Base-by-base conservation (phyloP, 2,329 filamentous ascomycete species). In the Botryotinia convoluta region DNA sequence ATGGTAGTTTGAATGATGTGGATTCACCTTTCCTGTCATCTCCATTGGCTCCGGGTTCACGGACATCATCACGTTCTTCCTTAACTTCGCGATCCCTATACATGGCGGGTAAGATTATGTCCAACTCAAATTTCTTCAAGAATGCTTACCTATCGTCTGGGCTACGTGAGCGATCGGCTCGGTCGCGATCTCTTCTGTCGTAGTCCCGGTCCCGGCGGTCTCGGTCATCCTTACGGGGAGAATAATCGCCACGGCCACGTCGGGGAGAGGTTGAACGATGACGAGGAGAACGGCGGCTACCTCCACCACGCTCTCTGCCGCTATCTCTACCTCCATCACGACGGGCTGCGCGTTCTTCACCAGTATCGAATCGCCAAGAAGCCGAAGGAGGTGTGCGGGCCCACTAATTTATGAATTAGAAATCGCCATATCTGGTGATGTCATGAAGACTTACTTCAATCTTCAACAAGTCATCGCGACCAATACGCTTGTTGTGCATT, bases 401-500 rank as follows among this genome's bases (percentile, higher is more conserved):
- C 96, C 96, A 99, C 96, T 99, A 77, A 63, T 59, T 26, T 62
- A 37, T n/a, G 39, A n/a, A 22, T 75, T 65, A 75, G 73, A 48
- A 63, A n/a, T 48, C 18, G 35, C 32, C 45, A 20, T 26, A n/a
- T 39, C 39, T 35, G 44, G 48, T 45, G 35, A 63, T 68, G n/a
- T 45, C 54, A 48, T 39, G 61, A 44, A 45, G 51, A 78, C 88
- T 78, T 85, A 97, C 96, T 89, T 99, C 96, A 78, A 99, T 98
- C 87, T 99, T 99, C 85, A 99, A 83, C 74, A 97, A 86, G 81
- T 99, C 96, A 82, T 99, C 96, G 60, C 75, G 74, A 65, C 94
- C 95, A 79, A 99, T 94, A 78, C 95, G 94, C 90, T 98, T 98
- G 87, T 98, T 98, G 83, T 99, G 96, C 96, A 99, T 99, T 86